Conservation (phyloP, 1,284 basidiomycete species). For the Heterobasidion parviporum region DNA sequence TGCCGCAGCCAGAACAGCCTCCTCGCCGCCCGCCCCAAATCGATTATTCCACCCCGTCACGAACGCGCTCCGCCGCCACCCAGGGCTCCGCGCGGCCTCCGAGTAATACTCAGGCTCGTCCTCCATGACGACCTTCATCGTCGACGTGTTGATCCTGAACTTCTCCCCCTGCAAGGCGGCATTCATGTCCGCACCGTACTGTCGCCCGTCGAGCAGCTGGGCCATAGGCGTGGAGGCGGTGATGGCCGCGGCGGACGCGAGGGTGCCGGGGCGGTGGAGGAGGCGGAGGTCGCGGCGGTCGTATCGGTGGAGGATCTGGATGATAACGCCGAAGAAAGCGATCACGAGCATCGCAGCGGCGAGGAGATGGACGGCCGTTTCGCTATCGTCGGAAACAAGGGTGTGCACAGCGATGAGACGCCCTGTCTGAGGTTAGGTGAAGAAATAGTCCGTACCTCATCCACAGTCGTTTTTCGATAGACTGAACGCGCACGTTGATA, state of each 20-base stretch:
- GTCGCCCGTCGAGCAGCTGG: slow-evolving; percentile 24
- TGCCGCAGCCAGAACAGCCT: background rate
- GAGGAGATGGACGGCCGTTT: slow-evolving; percentile 36
- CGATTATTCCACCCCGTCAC: background rate
- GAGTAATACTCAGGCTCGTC: slow-evolving; percentile 33
- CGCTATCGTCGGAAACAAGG: slow-evolving; percentile 17
- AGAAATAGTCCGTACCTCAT: slow-evolving; percentile 27
- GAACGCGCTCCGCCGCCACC: background rate
- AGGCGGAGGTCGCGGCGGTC: slow-evolving; percentile 34
- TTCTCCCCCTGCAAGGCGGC: slow-evolving; percentile 31
- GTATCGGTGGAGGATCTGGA: slow-evolving; percentile 36
- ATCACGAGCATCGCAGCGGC: slow-evolving; percentile 32
- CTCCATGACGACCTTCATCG: slow-evolving; percentile 43
- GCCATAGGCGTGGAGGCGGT: slow-evolving; percentile 40
- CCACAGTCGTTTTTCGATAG: slow-evolving; percentile 35
- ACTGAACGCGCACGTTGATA: slow-evolving; percentile 31
- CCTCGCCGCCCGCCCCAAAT: background rate
- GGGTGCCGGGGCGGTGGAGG: slow-evolving; percentile 40
- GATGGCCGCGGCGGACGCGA: slow-evolving; percentile 44
- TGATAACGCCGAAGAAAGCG: slow-evolving; percentile 30
- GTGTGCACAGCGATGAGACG: background rate
- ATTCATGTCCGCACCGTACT: slow-evolving; percentile 24
- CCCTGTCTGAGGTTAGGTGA: background rate
- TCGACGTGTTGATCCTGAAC: slow-evolving; percentile 38
- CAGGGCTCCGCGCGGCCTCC: slow-evolving; percentile 12